Base-by-base conservation (phyloP, 345 rosid genomes). In the Pistacia vera region DNA sequence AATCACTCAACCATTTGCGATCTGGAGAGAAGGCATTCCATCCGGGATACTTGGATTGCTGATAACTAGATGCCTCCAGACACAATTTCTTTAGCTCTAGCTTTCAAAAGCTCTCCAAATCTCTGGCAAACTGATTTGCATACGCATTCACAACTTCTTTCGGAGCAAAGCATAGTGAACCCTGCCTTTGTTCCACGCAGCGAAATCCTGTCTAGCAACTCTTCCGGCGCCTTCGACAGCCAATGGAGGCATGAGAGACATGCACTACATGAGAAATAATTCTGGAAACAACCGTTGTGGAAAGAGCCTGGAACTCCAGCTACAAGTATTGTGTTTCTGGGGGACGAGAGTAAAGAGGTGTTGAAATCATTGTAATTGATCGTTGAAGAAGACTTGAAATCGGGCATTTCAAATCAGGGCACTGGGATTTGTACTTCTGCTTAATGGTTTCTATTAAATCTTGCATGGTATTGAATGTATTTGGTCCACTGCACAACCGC, bases 401-500 rank as follows among this genome's bases (percentile, higher is more conserved):
- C 87, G 4, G 85, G 88, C 4, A 4, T 72, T 65, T 56, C 46
- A 57, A 10, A 16, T 56, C 64, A 4, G 77, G 56, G 38, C 71
- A 70, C 51, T 81, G 82, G 28, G 84, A 28, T 63, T 35, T 73
- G 72, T 68, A 79, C 74, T 60, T 90, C 10, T 48, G 35, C 75
- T 83, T 67, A 2, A 89, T 63, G 56, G 74, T 82, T 51, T 80
- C 81, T 20, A 88, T 56, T 51, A 90, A 63, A 77, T 87, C 81
- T 49, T 84, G 79, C 62, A 92, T 70, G 30, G 88, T 69, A n/a
- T 66, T 25, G 58, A 88, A 75, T 63, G 93, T 81, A 71, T 90
- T 92, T 68, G 95, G 92, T 51, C 95, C 95, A 81, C 87, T 11
- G 95, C 89, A 73, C 95, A 92, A 63, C 97, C 97, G 68, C 87